Base-by-base conservation (phyloP, 2,329 filamentous ascomycete genomes). In the Colletotrichum salicis region DNA sequence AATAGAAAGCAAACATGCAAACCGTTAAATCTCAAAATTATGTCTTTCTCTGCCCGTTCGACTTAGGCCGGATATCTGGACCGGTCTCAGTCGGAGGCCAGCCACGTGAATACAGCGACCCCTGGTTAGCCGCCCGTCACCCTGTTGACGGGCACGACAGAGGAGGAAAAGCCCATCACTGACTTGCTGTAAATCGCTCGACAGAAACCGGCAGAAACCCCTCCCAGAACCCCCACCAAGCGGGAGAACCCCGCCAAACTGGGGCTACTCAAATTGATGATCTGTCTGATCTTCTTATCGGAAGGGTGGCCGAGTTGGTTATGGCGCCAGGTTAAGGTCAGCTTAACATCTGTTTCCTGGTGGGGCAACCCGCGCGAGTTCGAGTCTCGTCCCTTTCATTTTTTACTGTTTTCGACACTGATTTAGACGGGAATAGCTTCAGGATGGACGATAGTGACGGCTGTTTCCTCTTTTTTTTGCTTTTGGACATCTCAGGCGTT, bases 281-380 rank as follows among this genome's bases (percentile, higher is more conserved):
- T 27, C 24, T 27, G 24, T 27, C 24, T 27, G 24, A 27, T 3
- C 24, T 27, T 27, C 24, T 27, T 3, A 29, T 13, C 29, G 70
- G 70, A 60, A 72, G 70, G 70, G 70, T 72, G 70, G 70, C 70
- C 70, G 70, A 72, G 70, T 72, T 72, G 70, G 70, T 72, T 72
- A 72, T 72, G 70, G 70, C 70, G 70, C 65, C 70, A 72, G 70
- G 70, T 72, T 72, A 72, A 72, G 70, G 70, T 64, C 60, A 72
- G 59, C 70, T 72, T 72, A 72, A 72, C 60, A 70, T 72, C 70
- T 72, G 60, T 72, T 70, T 72, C 70, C 70, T 72, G 70, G 70
- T 72, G 70, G 70, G 69, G 70, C 66, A 72, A 72, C 70, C 70
- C 70, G 70, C 70, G 70, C 70, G 70, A 72, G 70, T 72, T 72